Base-by-base conservation (phyloP, 306 rosid genomes). In the Vachellia collinsii region DNA sequence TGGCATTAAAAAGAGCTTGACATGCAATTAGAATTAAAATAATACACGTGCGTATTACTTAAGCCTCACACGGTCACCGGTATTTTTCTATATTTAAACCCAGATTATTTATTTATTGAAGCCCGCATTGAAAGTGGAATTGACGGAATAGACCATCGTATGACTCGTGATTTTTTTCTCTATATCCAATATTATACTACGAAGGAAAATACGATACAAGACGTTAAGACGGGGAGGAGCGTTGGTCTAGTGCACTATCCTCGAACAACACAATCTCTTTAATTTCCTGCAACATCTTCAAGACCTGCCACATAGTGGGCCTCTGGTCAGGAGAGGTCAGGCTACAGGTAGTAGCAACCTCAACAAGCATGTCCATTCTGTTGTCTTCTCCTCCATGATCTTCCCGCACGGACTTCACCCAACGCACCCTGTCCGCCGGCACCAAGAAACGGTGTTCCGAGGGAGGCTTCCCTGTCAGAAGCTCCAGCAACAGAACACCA, bases 301-400 rank as follows among this genome's bases (percentile, higher is more conserved):
- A 85, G 82, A 94, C 98, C 87, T 90, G 94, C 97, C 98, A 90
- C 98, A 92, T 91, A 20, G 94, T 89, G 34, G 98, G 98, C 44
- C 98, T 92, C 89, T 90, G 96, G 92, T 94, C 98, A 0, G 94
- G 93, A 17, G 96, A 92, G 39, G 84, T 81, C 68, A 88, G 41
- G 82, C 96, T 85, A 85, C 97, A 94, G 73, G 89, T 86, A 1
- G 89, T 75, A 41, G 96, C 98, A 47, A 91, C 96, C 76, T 92
- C 96, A 17, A 92, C 85, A 77, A 92, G 92, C 96, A 92, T 86
- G 50, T 81, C 93, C 98, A 90, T 90, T 85, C 89, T 81, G 47
- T 66, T 75, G 25, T 88, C 92, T 56, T 83, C 92, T 12, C 83
- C 85, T 1, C 88, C 93, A 19, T 90, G 85, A 38, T 85, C 93